Evolutionary conservation across 306 rosid species (phyloP).

Genomic region (Cajanus cajan): DNA sequence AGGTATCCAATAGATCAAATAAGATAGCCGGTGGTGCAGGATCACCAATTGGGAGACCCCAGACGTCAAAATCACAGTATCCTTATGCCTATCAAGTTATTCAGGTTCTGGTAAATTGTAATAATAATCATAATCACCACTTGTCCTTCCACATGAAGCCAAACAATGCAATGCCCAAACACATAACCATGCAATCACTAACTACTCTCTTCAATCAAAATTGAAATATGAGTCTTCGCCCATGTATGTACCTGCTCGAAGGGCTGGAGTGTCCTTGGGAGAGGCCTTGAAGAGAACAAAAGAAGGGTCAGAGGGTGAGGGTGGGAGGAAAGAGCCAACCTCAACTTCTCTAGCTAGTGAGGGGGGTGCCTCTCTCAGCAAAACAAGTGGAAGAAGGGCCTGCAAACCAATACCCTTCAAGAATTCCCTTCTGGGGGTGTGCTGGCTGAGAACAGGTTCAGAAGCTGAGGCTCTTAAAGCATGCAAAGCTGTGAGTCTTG

Average conservation of each 20-base stretch:
- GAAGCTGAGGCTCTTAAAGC: slow-evolving; percentile 36
- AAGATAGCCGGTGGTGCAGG: neutral
- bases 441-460: slow-evolving; percentile 13
- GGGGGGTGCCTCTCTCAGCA: slow-evolving; percentile 32
- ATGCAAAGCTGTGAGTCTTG: slow-evolving; percentile 15
- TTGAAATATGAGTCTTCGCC: too few relatives aligned
- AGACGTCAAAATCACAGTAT: neutral
- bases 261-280: slow-evolving; percentile 89
- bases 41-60: neutral
- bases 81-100: neutral
- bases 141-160: neutral
- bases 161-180: neutral
- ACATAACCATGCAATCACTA: neutral
- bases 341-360: slow-evolving; percentile 63
- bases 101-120: neutral
- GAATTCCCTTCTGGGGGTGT: slow-evolving; percentile 59
- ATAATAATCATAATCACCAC: neutral
- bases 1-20: slow-evolving; percentile 4
- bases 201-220: neutral
- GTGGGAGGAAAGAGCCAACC: slow-evolving; percentile 84
- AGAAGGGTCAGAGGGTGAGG: slow-evolving; percentile 69
- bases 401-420: slow-evolving; percentile 55
- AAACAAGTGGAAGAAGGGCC: slow-evolving; percentile 47
- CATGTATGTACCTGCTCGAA: slow-evolving; percentile 80
- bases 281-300: slow-evolving; percentile 89